These are phyloP conservation scores for Stemphylium vesicarium DNA, from an alignment of 2,329 filamentous ascomycete genomes.

Conservation along the genomic window DNA sequence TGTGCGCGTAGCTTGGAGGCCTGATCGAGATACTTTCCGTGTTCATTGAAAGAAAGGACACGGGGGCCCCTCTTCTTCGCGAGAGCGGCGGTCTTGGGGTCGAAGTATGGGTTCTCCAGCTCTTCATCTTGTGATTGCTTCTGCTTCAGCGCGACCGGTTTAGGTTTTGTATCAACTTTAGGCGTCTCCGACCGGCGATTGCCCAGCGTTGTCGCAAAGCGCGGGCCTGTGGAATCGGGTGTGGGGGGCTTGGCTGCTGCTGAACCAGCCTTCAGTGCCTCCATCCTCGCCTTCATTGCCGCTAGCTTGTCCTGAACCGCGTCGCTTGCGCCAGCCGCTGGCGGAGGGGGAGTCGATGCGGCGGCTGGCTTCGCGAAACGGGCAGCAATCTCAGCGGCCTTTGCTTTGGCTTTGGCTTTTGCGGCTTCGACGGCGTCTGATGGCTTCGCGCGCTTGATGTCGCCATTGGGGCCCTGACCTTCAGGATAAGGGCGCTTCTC, in stretches of 20 bases:
- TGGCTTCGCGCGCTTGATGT: constrained; percentile 50
- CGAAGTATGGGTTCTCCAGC: constrained; percentile 81
- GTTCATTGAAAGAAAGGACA: constrained; percentile 87
- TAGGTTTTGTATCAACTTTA: constrained; percentile 37
- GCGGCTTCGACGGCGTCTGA: constrained; percentile 39
- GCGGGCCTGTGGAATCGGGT: constrained; percentile 55
- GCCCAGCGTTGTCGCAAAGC: constrained; percentile 62
- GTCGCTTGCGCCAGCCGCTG: constrained; percentile 18
- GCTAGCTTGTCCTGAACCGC: constrained; percentile 35
- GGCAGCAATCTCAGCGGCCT: constrained; percentile 44
- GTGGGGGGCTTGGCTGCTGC: constrained; percentile 60
- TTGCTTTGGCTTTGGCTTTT: constrained; percentile 42
- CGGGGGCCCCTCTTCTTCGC: constrained; percentile 66
- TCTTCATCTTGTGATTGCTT: constrained; percentile 60
- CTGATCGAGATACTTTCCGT: constrained; percentile 96
- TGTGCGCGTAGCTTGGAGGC: constrained; percentile 87
- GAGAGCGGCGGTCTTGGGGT: constrained; percentile 65
- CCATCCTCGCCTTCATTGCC: constrained; percentile 39
- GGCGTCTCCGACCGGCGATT: constrained; percentile 58
- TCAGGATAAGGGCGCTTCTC: constrained; percentile 54
- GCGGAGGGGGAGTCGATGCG: constrained; percentile 16
- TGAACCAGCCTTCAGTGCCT: constrained; percentile 60
- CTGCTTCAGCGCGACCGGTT: constrained; percentile 39
- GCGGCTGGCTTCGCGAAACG: constrained; percentile 35
- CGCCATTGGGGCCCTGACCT: constrained; percentile 36